Conservation (phyloP, 2,329 filamentous ascomycete species). For the Fusarium nematophilum region DNA sequence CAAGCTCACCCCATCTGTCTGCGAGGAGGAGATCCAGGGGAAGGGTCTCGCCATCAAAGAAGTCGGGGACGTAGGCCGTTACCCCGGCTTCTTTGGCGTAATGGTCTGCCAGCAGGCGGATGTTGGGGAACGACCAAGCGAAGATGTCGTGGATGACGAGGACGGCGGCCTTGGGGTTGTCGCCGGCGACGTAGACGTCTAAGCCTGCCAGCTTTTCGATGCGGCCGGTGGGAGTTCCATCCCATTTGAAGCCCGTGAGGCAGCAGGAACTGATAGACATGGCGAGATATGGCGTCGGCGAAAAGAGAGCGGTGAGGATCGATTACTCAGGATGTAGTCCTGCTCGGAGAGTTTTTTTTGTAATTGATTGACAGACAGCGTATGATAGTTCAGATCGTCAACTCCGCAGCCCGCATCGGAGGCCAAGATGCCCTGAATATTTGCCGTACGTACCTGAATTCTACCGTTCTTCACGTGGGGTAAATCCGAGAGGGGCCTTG, state of each 20-base stretch:
- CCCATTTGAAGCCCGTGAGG: slow-evolving; percentile 54
- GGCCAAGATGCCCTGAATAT: no score
- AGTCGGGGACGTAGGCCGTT: slow-evolving; percentile 57
- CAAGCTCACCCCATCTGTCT: slow-evolving; percentile 48
- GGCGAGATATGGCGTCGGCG: background rate
- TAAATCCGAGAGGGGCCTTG: no score
- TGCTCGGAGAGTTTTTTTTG: no score
- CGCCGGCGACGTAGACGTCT: slow-evolving; percentile 52
- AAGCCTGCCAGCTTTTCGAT: slow-evolving; percentile 47
- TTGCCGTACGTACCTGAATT: no score
- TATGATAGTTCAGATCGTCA: no score
- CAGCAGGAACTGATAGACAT: slow-evolving; percentile 44
- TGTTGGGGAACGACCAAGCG: slow-evolving; percentile 58
- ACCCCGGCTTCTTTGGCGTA: slow-evolving; percentile 57
- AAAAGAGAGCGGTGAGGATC: background rate
- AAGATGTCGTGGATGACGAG: slow-evolving; percentile 54
- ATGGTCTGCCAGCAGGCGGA: slow-evolving; percentile 58
- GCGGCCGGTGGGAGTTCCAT: slow-evolving; percentile 51
- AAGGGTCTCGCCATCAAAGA: slow-evolving; percentile 51
- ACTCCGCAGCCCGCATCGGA: no score
- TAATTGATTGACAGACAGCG: no score
- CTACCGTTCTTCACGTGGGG: no score
- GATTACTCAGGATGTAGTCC: no score
- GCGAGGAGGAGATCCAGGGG: slow-evolving; percentile 43
- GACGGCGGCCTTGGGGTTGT: slow-evolving; percentile 49